phyloP scores from a whole-genome alignment of 2,329 filamentous ascomycete species.

The Berkeleyomyces basicola region DNA sequence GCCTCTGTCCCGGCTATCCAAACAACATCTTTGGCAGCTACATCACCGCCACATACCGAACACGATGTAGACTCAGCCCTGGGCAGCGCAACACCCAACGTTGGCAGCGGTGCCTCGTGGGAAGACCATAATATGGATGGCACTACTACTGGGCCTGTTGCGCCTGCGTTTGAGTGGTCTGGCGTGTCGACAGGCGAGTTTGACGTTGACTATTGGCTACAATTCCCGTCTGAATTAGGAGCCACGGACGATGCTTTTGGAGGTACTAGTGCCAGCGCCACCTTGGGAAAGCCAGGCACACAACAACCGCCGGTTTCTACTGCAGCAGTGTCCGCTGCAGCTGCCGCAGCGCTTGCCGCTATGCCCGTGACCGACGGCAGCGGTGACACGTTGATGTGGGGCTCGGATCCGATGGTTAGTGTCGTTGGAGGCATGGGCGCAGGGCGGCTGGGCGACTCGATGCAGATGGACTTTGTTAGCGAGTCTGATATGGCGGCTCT shows the following conservation, averaged over 20 bases:
- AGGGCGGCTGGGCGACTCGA: not conserved
- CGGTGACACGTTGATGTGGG: slow-evolving; percentile 8
- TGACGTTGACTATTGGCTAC: slow-evolving; percentile 42
- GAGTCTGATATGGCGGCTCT: not conserved
- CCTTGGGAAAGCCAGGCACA: not conserved
- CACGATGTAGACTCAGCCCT: slow-evolving; percentile 24
- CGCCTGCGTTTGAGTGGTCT: slow-evolving; percentile 36
- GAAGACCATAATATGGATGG: slow-evolving; percentile 25
- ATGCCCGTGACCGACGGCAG: not conserved
- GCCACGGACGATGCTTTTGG: slow-evolving; percentile 24
- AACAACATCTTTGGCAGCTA: slow-evolving; percentile 2
- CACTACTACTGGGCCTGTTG: slow-evolving; percentile 20
- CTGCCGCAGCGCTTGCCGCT: not conserved
- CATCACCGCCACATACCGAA: slow-evolving; percentile 29
- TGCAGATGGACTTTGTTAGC: not conserved
- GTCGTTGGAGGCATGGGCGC: not conserved
- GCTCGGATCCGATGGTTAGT: slow-evolving; percentile 4
- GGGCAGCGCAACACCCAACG: slow-evolving; percentile 28
- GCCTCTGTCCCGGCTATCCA: slow-evolving; percentile 3
- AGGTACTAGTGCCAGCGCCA: slow-evolving; percentile 10
- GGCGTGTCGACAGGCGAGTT: slow-evolving; percentile 35
- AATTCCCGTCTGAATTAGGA: slow-evolving; percentile 35
- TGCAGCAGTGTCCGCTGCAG: not conserved
- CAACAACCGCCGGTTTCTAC: not conserved
- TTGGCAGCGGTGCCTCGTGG: slow-evolving; percentile 24